phyloP scores from a whole-genome alignment of 192 early-diverging fungal genomes.

The Backusella tarrabulga region DNA sequence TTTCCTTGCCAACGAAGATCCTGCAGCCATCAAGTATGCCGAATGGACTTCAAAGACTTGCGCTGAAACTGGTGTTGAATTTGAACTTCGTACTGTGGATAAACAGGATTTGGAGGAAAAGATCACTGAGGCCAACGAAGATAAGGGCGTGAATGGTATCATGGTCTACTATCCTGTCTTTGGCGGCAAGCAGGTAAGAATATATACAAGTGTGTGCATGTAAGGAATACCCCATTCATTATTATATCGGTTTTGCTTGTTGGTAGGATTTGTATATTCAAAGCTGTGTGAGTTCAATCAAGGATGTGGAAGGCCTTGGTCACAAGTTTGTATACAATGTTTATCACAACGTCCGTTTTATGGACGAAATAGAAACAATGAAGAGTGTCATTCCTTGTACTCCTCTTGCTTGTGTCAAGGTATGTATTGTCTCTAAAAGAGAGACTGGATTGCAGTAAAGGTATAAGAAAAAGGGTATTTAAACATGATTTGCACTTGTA shows the following conservation, averaged over 20 bases:
- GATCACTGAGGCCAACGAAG: slow-evolving; percentile 88
- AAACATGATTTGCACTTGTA: slow-evolving; percentile 15
- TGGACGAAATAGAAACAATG: slow-evolving; percentile 76
- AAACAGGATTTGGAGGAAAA: slow-evolving; percentile 82
- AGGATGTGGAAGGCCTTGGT: slow-evolving; percentile 97
- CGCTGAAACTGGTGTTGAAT: slow-evolving; percentile 83
- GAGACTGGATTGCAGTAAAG: not conserved
- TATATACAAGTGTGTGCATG: not conserved
- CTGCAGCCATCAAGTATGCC: slow-evolving; percentile 89
- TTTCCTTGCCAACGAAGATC: slow-evolving; percentile 95
- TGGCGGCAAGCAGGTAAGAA: slow-evolving; percentile 77
- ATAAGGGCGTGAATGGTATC: slow-evolving; percentile 85
- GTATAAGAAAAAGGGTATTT: not conserved
- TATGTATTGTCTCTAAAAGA: slow-evolving; percentile 25
- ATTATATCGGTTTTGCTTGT: not conserved
- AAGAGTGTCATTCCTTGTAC: slow-evolving; percentile 99
- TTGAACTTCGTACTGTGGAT: slow-evolving; percentile 84
- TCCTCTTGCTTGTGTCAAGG: slow-evolving; percentile 95
- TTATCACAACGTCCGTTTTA: slow-evolving; percentile 81
- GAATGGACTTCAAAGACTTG: slow-evolving; percentile 95
- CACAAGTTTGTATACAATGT: slow-evolving; percentile 95
- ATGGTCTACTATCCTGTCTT: slow-evolving; percentile 99
- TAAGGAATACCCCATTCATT: not conserved
- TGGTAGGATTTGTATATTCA: slow-evolving; percentile 87
- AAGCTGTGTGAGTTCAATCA: slow-evolving; percentile 81